Evolutionary conservation across 495 filamentous ascomycete genomes (phyloP), one percentile per base, ranked within the genome.

Genomic region (Talaromyces borbonicus): DNA sequence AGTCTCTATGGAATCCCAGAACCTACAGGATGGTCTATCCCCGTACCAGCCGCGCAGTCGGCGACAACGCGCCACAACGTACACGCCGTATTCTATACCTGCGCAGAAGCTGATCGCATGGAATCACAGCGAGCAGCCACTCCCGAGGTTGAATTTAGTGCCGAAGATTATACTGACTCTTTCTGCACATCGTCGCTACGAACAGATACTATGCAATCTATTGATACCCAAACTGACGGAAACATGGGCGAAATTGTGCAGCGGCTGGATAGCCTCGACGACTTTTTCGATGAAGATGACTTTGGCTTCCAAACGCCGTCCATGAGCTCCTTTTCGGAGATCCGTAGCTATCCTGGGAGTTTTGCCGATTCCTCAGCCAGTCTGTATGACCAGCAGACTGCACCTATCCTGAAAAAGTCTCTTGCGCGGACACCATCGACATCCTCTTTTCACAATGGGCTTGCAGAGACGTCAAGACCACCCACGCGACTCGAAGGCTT

Each of bases 1-100:
- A 95, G 87, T 57, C 68, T 99, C 16, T 99, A 96, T 58, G 92
- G 92, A 38, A 96, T 99, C 48, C 92, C 92, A 1, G 90, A 96
- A 58, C 85, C 87, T 20, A 90, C 84, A 2, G 92, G 92, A 5
- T 99, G 92, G 92, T 89, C 93, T 1, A 85, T 99, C 26, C 92
- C 93, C 1, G 83, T 90, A 63, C 92, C 92, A 15, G 90, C 90
- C 2, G 81, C 81, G 38, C 87, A 95, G 62, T 88, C 90, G 2
- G 79, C 78, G 38, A 79, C 77, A 31, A 96, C 90, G 8, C 74
- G 90, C 27, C 75, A 80, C 46, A 97, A 97, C 56, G 90, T 97
- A n/a, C 90, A 96, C 53, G 87, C 89, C 0, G 89, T 92, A 3
- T 95, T 95, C 61, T 92, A 95, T 60, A 94, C 87, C 42, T 95